Percentiles rank a stretch among this genome's conserved stretches.
Conservation (phyloP, 768 basidiomycete species). For the Russula foetens region DNA sequence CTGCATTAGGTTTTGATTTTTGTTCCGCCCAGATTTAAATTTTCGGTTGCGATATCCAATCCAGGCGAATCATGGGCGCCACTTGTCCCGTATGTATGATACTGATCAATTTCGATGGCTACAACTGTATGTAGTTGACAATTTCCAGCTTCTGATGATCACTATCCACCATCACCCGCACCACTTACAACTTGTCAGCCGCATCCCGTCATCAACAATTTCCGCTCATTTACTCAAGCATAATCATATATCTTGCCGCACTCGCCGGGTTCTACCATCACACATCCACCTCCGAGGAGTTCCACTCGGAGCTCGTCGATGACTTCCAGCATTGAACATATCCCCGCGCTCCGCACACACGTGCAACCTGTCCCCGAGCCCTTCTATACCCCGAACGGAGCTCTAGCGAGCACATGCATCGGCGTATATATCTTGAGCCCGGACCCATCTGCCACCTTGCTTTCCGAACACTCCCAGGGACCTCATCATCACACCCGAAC, state of each 20-base stretch:
- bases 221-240: neutral
- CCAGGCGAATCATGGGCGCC: neutral
- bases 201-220: neutral
- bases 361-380: constrained; percentile 38
- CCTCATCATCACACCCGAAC: constrained; percentile 46
- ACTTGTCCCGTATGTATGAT: no score
- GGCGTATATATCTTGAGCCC: no score
- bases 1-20: neutral
- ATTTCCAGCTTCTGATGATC: no score
- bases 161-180: no score
- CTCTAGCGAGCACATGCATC: constrained; percentile 42
- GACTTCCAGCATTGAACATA: neutral
- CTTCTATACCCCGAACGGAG: constrained; percentile 40
- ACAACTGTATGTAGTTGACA: no score
- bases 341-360: constrained; percentile 26
- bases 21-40: neutral
- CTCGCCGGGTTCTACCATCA: neutral
- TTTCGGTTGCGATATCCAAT: neutral
- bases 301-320: neutral
- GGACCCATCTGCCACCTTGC: no score
- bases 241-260: neutral
- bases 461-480: no score
- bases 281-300: neutral
- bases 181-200: neutral
- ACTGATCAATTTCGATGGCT: no score